These are phyloP conservation scores for Oryza australiensis DNA, from an alignment of 176 grass and related monocot genomes.

Conservation along the genomic window DNA sequence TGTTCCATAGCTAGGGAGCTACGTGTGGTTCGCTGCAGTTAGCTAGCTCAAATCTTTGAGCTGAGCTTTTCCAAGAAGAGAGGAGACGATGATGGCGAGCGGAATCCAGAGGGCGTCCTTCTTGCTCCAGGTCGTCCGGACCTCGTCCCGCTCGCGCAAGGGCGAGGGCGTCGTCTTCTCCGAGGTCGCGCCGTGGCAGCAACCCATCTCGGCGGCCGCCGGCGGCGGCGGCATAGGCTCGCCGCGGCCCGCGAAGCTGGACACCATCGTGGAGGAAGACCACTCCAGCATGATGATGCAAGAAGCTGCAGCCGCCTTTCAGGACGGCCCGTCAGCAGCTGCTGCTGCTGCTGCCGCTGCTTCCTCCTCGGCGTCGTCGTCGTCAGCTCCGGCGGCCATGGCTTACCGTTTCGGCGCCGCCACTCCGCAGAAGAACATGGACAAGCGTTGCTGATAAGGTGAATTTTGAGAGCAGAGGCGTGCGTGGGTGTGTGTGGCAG, in stretches of 20 bases:
- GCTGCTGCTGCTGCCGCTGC: too few relatives aligned
- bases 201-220: conserved; percentile 1
- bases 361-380: not conserved
- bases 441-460: not conserved
- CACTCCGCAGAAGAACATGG: not conserved
- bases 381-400: not conserved
- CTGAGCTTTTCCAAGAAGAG: not conserved
- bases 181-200: conserved; percentile 43
- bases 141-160: conserved; percentile 40
- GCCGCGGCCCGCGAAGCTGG: conserved; percentile 23
- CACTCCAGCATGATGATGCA: not conserved
- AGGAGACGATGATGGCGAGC: conserved; percentile 27
- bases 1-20: not conserved
- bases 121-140: conserved; percentile 40
- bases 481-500: not conserved
- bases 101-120: conserved; percentile 36
- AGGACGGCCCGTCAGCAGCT: not conserved
- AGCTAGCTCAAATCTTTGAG: not conserved
- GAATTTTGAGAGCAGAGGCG: not conserved
- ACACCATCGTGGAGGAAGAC: conserved; percentile 59
- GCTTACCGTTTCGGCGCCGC: not conserved
- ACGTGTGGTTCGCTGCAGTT: not conserved
- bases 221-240: not conserved
- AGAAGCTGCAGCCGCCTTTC: not conserved
- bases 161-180: conserved; percentile 37